Conservation (phyloP, 169 alveolate genomes). For the Perkinsus marinus region DNA sequence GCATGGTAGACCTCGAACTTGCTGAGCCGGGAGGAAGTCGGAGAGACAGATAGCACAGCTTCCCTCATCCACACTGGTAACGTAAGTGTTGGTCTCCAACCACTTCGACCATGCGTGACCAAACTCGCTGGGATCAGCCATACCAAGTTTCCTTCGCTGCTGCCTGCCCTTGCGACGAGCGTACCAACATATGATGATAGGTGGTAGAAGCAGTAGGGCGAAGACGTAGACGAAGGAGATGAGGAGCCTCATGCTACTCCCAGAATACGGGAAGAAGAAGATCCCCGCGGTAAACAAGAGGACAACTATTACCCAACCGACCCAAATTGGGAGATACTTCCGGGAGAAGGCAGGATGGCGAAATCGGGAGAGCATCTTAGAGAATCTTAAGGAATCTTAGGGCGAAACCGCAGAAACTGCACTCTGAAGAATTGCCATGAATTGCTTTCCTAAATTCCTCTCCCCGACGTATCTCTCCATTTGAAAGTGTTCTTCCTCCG, state of each 20-base stretch:
- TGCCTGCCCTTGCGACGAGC: background rate
- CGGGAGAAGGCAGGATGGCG: background rate
- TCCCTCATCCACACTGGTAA: background rate
- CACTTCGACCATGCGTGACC: background rate
- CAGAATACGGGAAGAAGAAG: background rate
- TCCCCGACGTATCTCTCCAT: too few species aligned
- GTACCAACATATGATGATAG: background rate
- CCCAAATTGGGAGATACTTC: background rate
- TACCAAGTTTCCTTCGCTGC: background rate
- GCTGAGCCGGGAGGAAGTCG: background rate
- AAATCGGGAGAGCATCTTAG: background rate
- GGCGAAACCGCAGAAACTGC: background rate
- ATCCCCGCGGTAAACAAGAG: background rate
- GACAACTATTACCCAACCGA: background rate
- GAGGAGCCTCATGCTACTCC: background rate
- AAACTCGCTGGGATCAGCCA: background rate
- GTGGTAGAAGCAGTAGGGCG: background rate
- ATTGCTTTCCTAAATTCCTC: too few species aligned
- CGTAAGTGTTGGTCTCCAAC: background rate
- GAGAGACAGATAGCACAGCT: background rate
- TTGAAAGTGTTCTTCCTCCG: too few species aligned
- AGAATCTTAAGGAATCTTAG: background rate
- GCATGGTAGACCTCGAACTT: background rate
- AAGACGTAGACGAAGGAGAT: background rate
- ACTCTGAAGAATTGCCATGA: too few species aligned